Base-by-base conservation (phyloP, 768 basidiomycete species). In the Boletus pseudopeckii region DNA sequence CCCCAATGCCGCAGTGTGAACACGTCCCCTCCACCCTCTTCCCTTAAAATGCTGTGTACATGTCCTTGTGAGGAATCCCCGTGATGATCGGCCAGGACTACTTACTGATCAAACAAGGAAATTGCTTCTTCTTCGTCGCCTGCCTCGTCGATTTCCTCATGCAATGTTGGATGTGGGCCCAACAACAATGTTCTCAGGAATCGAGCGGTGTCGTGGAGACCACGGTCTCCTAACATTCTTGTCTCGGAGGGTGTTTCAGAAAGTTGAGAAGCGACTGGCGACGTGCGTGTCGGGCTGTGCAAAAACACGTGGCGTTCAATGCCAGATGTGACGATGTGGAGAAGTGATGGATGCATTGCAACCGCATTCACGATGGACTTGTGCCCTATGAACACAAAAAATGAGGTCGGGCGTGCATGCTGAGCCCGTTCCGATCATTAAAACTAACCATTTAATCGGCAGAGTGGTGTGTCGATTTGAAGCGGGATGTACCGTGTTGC, bases 331-430 rank as follows among this genome's bases (percentile, higher is more conserved):
- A 80, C 77, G 30, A 90, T 72, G 50, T 85, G 78, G 4, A 86
- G 78, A 39, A 85, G 74, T 20, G 79, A 74, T 2, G 91, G 90
- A 64, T 92, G 91, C 53, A 90, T 81, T 24, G 87, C 69, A 3
- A 80, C 75, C 0, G 83, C 80, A 64, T 92, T 93, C 42, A 92
- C 83, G 48, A 93, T 89, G 2, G 89, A 90, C 38, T 78, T 72
- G 64, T 92, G 89, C 5, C 88, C 87, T 84, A 50, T 45, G 10
- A 46, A 41, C 26, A 43, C 53, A 50, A 34, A 28, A 50, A 54
- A 50, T 50, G 52, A 41, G 50, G 51, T 11, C 39, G 46, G 34
- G 20, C 22, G 28, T 34, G 38, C 39, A 13, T 37, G 38, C 36
- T 7, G 45, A 38, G 22, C 10, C 39, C 43, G 26, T 38, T 41